phyloP scores from a whole-genome alignment of 2,329 filamentous ascomycete genomes.

The Aspergillus sp. region DNA sequence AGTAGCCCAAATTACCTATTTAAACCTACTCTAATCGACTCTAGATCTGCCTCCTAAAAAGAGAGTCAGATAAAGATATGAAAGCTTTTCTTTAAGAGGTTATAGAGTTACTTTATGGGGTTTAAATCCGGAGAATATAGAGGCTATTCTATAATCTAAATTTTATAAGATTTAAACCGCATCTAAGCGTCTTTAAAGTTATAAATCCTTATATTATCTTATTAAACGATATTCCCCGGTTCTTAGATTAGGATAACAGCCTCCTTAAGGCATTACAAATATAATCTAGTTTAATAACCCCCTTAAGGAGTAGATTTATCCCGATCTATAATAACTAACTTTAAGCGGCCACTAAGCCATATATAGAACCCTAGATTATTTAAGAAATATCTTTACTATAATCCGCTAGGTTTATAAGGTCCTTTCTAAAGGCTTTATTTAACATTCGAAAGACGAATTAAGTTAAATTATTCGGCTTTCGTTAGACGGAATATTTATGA shows the following conservation, averaged over 20 bases:
- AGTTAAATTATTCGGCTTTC: too few species aligned
- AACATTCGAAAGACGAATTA: too few species aligned
- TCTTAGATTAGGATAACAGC: neutral
- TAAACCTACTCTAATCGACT: neutral
- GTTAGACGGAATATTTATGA: too few species aligned
- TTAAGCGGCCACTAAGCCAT: too few species aligned
- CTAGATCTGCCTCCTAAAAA: neutral
- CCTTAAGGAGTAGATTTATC: too few species aligned
- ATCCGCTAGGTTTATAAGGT: too few species aligned
- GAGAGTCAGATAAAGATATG: neutral
- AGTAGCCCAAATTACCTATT: neutral
- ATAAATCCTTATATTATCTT: neutral
- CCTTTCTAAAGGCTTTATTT: too few species aligned
- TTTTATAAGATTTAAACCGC: neutral
- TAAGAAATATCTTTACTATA: too few species aligned
- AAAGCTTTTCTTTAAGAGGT: neutral
- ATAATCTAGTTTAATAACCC: too few species aligned
- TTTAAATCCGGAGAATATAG: neutral
- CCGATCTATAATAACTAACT: too few species aligned
- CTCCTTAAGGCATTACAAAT: too few species aligned
- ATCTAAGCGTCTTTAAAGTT: neutral
- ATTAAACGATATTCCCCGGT: neutral
- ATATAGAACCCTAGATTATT: too few species aligned
- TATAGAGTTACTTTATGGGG: neutral
- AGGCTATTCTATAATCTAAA: neutral